Base-by-base conservation (phyloP, 2,329 filamentous ascomycete species). In the Fusarium albidum region DNA sequence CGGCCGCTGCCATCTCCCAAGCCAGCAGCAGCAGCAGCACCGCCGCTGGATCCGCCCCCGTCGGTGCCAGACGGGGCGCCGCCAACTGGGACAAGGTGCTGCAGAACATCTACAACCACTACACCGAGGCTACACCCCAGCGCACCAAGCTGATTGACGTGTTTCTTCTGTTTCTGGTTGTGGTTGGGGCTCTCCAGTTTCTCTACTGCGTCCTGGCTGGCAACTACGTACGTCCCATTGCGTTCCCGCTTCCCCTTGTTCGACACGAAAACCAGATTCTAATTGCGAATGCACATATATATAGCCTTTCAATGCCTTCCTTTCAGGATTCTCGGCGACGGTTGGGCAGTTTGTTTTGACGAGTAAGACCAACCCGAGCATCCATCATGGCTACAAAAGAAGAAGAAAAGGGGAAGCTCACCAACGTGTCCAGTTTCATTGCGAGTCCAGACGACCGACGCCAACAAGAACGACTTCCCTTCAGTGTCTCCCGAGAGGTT, bases 341-440 rank as follows among this genome's bases (percentile, higher is more conserved):
- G 94, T 99, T 59, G 95, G 95, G 57, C 95, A 99, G 73, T 99
- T 99, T 73, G 95, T 99, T 59, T 85, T 99, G 65, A 97, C 95
- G 43, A 91, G 92, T 81, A 87, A 70, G 79, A 79, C n/a, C 11
- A 32, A 5, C 21, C 41, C n/a, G n/a, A n/a, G n/a, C n/a, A n/a
- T n/a, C n/a, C 10, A 14, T 12, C 37, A 11, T 11, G 21, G 9
- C 7, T 9, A 11, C 27, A 14, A n/a, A n/a, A 14, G 25, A 10
- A 41, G 14, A n/a, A n/a, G 15, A 18, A 10, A 41, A 26, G 17
- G 15, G 41, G 21, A 10, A 10, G 40, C 55, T 68, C 15, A 67
- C 39, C n/a, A 3, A 26, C 31, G 25, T 27, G 26, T 12, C 27
- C 63, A 88, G 86, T 83, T 59, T 88, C 86, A 35, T 78, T 99